Percentiles rank a stretch among this genome's conserved stretches.
phyloP scores from a whole-genome alignment of 257 asterid genomes.

The Capsicum pubescens region DNA sequence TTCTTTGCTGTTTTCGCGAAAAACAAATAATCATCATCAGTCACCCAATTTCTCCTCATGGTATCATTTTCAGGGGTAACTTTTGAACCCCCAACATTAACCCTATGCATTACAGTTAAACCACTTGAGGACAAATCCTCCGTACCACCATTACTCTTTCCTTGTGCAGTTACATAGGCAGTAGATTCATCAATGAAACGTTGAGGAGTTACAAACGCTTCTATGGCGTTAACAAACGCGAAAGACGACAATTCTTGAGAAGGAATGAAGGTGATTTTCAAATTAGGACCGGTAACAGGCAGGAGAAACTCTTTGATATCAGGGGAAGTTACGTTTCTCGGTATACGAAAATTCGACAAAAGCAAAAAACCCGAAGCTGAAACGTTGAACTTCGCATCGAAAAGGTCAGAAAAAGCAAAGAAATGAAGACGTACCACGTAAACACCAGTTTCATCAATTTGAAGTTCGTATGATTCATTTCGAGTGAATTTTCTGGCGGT shows the following conservation, averaged over 20 bases:
- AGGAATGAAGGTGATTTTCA: slow-evolving; percentile 49
- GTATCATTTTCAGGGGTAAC: slow-evolving; percentile 43
- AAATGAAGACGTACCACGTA: slow-evolving; percentile 65
- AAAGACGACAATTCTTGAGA: slow-evolving; percentile 13
- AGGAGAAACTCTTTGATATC: slow-evolving; percentile 52
- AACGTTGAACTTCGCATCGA: slow-evolving; percentile 46
- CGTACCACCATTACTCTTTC: not conserved
- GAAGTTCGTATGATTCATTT: slow-evolving; percentile 40
- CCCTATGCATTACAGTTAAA: slow-evolving; percentile 50
- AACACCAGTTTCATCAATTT: slow-evolving; percentile 37
- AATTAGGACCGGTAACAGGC: slow-evolving; percentile 26
- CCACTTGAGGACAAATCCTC: slow-evolving; percentile 6
- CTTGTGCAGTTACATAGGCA: slow-evolving; percentile 24
- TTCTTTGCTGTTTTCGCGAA: not conserved
- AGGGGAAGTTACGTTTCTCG: slow-evolving; percentile 29
- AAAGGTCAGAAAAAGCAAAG: slow-evolving; percentile 36
- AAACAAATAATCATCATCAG: slow-evolving; percentile 51
- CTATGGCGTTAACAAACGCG: slow-evolving; percentile 68
- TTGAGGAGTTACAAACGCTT: slow-evolving; percentile 52
- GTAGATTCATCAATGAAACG: slow-evolving; percentile 30
- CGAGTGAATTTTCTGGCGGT: slow-evolving; percentile 55
- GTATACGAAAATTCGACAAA: slow-evolving; percentile 46
- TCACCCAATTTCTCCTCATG: slow-evolving; percentile 55
- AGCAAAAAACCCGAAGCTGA: slow-evolving; percentile 41
- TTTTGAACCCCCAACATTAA: slow-evolving; percentile 59